Evolutionary conservation across 805 yeast genomes (phyloP).

Genomic region (Candida namnaoensis): DNA sequence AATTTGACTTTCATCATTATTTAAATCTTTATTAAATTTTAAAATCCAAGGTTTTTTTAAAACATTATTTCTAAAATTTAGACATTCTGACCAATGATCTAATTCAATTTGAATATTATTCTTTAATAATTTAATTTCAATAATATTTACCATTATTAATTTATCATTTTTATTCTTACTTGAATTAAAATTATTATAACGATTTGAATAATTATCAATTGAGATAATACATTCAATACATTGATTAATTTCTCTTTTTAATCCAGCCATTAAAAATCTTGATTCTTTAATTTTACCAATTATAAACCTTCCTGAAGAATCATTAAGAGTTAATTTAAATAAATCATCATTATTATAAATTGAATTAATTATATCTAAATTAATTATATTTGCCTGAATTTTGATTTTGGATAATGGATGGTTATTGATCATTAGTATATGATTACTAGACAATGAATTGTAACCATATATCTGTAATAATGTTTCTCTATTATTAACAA

Average conservation of each 20-base stretch:
- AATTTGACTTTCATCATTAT: too few relatives aligned
- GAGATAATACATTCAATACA: too few relatives aligned
- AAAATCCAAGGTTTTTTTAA: not conserved
- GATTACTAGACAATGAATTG: constrained; percentile 6
- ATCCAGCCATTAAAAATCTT: not conserved
- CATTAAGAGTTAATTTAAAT: constrained; percentile 16
- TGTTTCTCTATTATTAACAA: constrained; percentile 3
- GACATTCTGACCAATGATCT: too few relatives aligned
- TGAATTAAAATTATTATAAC: not conserved
- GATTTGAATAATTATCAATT: not conserved
- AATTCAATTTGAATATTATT: too few relatives aligned
- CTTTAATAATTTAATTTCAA: too few relatives aligned
- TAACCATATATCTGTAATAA: too few relatives aligned
- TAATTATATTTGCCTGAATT: constrained; percentile 26
- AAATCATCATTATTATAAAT: constrained; percentile 5
- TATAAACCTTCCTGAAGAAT: constrained; percentile 9
- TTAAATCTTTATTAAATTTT: too few relatives aligned
- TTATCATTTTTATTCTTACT: too few relatives aligned
- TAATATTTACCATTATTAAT: too few relatives aligned
- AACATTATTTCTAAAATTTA: not conserved
- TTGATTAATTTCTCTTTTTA: not conserved
- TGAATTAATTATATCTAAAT: constrained; percentile 1
- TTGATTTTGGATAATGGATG: constrained; percentile 31
- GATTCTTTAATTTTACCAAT: too few relatives aligned
- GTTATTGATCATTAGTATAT: constrained; percentile 25